Percentiles rank a stretch among this genome's conserved stretches.
phyloP scores from a whole-genome alignment of 2,329 filamentous ascomycete genomes.

The Trichoderma endophyticum region DNA sequence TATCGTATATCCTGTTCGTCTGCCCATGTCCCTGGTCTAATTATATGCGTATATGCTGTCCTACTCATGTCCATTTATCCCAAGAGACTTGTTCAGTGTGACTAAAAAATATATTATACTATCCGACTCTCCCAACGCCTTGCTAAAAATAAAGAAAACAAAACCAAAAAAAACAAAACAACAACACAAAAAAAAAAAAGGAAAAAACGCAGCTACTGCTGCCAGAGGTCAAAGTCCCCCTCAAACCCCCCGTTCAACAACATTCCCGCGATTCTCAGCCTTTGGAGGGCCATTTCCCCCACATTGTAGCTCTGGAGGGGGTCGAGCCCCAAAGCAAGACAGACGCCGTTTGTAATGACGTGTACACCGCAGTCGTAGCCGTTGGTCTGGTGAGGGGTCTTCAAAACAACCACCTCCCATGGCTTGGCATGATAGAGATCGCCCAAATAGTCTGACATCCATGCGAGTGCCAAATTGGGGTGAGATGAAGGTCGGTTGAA shows the following conservation, averaged over 20 bases:
- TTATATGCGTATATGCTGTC: background rate
- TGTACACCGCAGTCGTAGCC: slow-evolving; percentile 75
- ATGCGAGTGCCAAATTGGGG: slow-evolving; percentile 42
- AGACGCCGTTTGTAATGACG: slow-evolving; percentile 69
- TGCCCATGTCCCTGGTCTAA: background rate
- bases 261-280: slow-evolving; percentile 61
- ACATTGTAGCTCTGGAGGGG: slow-evolving; percentile 49
- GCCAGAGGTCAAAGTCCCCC: slow-evolving; percentile 49
- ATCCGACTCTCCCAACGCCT: background rate
- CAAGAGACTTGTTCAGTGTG: background rate
- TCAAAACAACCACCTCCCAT: slow-evolving; percentile 57
- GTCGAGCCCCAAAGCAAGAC: slow-evolving; percentile 52
- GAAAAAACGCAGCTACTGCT: background rate
- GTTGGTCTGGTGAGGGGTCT: slow-evolving; percentile 61
- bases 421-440: slow-evolving; percentile 52
- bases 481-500: slow-evolving; percentile 38
- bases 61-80: background rate
- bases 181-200: background rate
- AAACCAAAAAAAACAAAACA: background rate
- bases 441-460: slow-evolving; percentile 42
- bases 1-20: background rate
- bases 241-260: slow-evolving; percentile 65
- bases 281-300: slow-evolving; percentile 56
- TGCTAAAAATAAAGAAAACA: background rate
- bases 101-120: background rate